Conservation (phyloP, 2,329 filamentous ascomycete genomes). For the Ophiocordyceps robertsii region DNA sequence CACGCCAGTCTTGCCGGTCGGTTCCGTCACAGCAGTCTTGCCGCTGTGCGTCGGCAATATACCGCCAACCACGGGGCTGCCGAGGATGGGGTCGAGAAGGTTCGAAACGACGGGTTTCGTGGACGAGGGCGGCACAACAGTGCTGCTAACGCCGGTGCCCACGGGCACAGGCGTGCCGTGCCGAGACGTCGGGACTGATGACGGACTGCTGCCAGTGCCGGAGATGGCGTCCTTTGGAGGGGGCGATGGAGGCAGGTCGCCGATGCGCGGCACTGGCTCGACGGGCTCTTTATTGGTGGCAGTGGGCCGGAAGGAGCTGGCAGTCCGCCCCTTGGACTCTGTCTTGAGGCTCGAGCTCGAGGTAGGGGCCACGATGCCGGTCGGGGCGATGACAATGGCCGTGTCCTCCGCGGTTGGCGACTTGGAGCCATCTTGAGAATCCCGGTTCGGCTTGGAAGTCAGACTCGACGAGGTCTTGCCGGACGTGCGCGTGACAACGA, state of each 20-base stretch:
- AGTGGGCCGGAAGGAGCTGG: background rate
- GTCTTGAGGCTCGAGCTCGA: background rate
- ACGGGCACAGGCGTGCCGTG: background rate
- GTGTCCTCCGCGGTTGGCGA: constrained; percentile 1
- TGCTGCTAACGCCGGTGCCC: background rate
- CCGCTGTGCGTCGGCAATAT: too few species aligned
- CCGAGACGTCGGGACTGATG: background rate
- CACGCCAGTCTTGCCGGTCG: too few species aligned
- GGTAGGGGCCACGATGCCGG: constrained; percentile 9
- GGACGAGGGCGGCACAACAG: background rate
- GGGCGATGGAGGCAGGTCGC: background rate
- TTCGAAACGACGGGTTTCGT: background rate
- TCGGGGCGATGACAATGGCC: constrained; percentile 13
- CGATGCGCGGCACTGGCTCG: background rate
- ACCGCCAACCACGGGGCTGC: too few species aligned
- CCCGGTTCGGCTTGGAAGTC: background rate
- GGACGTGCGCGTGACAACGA: too few species aligned
- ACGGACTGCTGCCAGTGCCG: background rate
- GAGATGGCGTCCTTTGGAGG: too few species aligned
- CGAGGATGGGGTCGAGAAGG: background rate
- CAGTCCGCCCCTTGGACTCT: background rate
- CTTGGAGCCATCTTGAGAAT: background rate
- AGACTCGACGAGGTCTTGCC: background rate
- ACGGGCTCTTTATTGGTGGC: background rate
- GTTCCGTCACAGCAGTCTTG: too few species aligned